Conservation (phyloP, 768 basidiomycete species). For the Rhizopogon vinicolor region DNA sequence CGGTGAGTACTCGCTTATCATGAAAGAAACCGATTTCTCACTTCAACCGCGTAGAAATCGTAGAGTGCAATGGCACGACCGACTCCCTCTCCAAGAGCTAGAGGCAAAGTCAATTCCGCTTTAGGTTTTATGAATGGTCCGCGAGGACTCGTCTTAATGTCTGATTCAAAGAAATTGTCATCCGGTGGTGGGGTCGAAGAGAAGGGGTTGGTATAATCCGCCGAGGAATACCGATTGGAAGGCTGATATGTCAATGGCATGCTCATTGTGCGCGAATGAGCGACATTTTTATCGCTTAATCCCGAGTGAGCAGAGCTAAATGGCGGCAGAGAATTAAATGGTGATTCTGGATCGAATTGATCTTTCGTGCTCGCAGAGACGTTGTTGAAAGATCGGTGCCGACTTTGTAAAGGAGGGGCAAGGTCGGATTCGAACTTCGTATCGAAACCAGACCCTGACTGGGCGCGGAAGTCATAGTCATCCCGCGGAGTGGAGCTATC, state of each 20-base stretch:
- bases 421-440: constrained; percentile 45
- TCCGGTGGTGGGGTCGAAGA: constrained; percentile 17
- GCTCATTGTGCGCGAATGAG: constrained; percentile 32
- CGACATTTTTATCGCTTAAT: constrained; percentile 23
- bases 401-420: constrained; percentile 24
- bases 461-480: constrained; percentile 13
- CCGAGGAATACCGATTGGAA: not conserved
- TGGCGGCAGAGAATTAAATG: constrained; percentile 31
- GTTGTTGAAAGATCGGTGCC: constrained; percentile 16
- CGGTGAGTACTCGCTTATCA: not conserved
- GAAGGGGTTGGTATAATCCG: constrained; percentile 25
- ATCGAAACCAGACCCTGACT: constrained; percentile 27
- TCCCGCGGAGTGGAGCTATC: constrained; percentile 21
- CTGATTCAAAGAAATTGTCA: constrained; percentile 12
- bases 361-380: constrained; percentile 17
- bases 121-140: constrained; percentile 40
- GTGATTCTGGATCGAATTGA: constrained; percentile 27
- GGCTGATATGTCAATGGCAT: constrained; percentile 18
- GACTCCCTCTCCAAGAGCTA: constrained; percentile 54
- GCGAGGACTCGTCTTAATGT: constrained; percentile 2
- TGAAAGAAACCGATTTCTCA: constrained; percentile 21
- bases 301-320: constrained; percentile 28
- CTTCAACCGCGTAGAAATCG: constrained; percentile 71
- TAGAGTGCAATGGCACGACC: constrained; percentile 72
- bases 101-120: constrained; percentile 43